Base-by-base conservation (phyloP, 306 rosid species). In the Arachis hypogaea region DNA sequence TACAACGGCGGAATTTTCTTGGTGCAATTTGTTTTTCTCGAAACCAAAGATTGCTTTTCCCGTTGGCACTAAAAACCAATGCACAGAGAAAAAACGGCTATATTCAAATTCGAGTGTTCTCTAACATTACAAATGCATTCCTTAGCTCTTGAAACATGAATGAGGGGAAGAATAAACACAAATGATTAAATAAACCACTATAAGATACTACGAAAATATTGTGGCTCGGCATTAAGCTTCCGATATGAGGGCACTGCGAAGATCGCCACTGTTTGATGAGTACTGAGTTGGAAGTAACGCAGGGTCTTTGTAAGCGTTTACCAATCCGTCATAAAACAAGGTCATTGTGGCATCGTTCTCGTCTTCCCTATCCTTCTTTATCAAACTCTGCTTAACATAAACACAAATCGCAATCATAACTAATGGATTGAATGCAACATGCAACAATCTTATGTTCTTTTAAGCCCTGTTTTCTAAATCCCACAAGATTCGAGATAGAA, bases 291-390 rank as follows among this genome's bases (percentile, higher is more conserved):
- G 98, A 83, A 77, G 38, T 88, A 95, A 71, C 65, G 89, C 86
- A 5, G 99, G 98, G 78, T 94, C 96, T 76, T 78, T 80, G 78
- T 94, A 94, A 36, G 87, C 86, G 43, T 59, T 73, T 45, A 84
- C 81, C 93, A 95, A 64, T 22, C 78, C 78, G 11, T 82, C 63
- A 46, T 76, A 84, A 80, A 95, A 95, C 62, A 82, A 91, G 9
- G 66, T 59, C 89, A 95, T 83, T 41, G 77, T 50, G 47, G 85
- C 52, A 73, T 85, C 89, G 59, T 81, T 82, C 72, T 76, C 80
- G 58, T 92, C 92, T 72, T 84, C 86, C 78, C 88, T 88, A 58
- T 95, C 99, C 84, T 89, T 94, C 83, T 83, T 92, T 75, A 94
- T 82, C 88, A 92, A 85, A 86, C 82, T 81, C 96, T 92, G 88